Evolutionary conservation across 2,329 filamentous ascomycete genomes (phyloP), one percentile per base, ranked within the genome.

Genomic region (Hypoxylon sp.): DNA sequence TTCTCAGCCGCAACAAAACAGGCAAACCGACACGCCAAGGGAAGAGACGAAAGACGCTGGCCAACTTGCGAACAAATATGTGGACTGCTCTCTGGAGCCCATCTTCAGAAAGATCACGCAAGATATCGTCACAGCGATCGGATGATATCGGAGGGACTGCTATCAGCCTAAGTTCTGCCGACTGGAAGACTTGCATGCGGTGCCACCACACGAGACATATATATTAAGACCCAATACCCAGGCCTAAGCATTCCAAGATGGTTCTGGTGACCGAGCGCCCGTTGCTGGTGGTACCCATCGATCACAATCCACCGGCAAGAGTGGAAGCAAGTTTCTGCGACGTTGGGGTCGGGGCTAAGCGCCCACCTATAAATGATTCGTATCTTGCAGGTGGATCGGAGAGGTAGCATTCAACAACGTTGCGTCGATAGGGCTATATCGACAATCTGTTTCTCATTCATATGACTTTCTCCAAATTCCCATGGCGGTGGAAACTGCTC

Each of bases 51-150:
- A 74, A 71, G 78, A 81, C 43, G 73, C 78, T 6, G 80, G 75
- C 17, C 71, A 82, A 10, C 76, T 94, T 70, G 88, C 90, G 37
- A 84, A 90, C 55, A 93, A 93, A 76, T 94, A 94, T 76, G 82
- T 82, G 68, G 81, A 83, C 65, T 94, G 91, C 76, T 92, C 89
- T 34, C 79, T 94, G 37, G 87, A 81, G 63, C 87, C 87, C 51
- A 79, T 94, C 7, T 94, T 94, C 73, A 81, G 84, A 69, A 82
- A 79, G 5, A 90, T 94, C 68, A 87, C 88, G 7, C 79, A 79
- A 65, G 81, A 82, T 56, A 78, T 89, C 24, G 74, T 84, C 66
- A 72, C 74, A 71, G 71, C 74, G 67, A 68, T 72, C 56, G 71
- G 73, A 68, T 75, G 68, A 75, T 70, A 22, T 62, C 57, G 67